Base-by-base conservation (phyloP, 2,329 filamentous ascomycete genomes). In the Apiospora phragmitis region DNA sequence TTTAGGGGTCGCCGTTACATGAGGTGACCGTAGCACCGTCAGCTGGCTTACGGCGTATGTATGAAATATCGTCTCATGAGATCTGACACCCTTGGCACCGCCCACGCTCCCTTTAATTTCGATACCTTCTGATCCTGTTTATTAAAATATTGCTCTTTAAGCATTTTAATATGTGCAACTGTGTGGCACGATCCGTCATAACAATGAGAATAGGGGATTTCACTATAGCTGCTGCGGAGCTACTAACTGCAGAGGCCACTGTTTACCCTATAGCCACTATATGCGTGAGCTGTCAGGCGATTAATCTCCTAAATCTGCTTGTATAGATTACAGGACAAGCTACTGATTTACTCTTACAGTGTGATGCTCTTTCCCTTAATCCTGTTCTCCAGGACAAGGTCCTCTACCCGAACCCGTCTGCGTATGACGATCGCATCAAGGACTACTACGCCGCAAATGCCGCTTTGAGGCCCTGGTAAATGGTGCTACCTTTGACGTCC, bases 401-500 rank as follows among this genome's bases (percentile, higher is more conserved):
- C 12, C 41, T 65, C 6, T 65, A 38, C 14, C 62, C 29, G 6
- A 65, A 38, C 62, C 12, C 32, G 21, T 38, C 62, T 26, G 29
- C 32, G 3, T 65, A 65, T 65, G 62, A 42, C 1, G 12, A 29
- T 14, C 79, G 80, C 9, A 75, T 81, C 65, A 72, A 76, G 24
- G 77, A 79, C 0, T 83, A 82, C 76, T 83, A 79, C 78, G 81
- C 81, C 7, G 71, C 74, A 29, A 80, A 78, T 45, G 81, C 81
- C 1, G 79, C 80, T 7, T 72, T 82, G 42, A 69, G 74, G 4
- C 78, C 81, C 4, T 80, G 79, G 76, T 83, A 81, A 47, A 79
- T 82, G 73, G 79, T 77, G 11, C 72, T 81, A 65, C 81, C 81
- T 2, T 71, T 74, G 38, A 76, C 77, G 2, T 72, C 79, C 6